Conservation (phyloP, 2,329 filamentous ascomycete genomes). For the Alternaria metachromatica region DNA sequence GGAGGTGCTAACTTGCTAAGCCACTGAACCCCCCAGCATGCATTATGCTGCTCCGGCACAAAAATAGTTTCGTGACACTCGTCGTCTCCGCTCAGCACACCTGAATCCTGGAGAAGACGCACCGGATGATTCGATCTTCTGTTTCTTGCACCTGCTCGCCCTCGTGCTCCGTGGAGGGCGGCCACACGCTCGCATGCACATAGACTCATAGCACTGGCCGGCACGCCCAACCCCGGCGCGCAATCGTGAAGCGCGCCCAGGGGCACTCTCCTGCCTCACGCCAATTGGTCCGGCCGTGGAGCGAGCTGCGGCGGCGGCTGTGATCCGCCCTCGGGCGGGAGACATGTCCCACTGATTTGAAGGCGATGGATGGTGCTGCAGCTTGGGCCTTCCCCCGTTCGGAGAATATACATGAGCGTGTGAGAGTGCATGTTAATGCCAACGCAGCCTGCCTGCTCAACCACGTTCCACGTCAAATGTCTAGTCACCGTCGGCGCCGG, state of each 20-base stretch:
- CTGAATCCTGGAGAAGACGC: not conserved
- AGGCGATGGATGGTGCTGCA: slow-evolving; percentile 16
- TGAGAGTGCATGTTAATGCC: not conserved
- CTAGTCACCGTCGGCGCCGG: slow-evolving; percentile 1
- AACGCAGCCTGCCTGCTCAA: not conserved
- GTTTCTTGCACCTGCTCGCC: slow-evolving; percentile 10
- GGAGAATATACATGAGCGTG: slow-evolving; percentile 18
- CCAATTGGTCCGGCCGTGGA: slow-evolving; percentile 21
- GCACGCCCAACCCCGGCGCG: slow-evolving; percentile 14
- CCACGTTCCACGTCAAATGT: slow-evolving; percentile 11
- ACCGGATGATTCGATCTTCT: slow-evolving; percentile 13
- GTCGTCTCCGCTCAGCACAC: slow-evolving; percentile 21
- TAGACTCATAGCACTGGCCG: slow-evolving; percentile 6
- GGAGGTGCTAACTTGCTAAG: slow-evolving; percentile 13
- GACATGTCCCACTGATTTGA: slow-evolving; percentile 20
- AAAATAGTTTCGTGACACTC: slow-evolving; percentile 41
- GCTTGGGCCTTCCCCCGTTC: slow-evolving; percentile 22
- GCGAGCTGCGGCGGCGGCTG: slow-evolving; percentile 28
- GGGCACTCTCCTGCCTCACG: slow-evolving; percentile 13
- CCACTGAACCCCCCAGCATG: slow-evolving; percentile 13
- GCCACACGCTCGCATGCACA: slow-evolving; percentile 14
- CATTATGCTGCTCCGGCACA: slow-evolving; percentile 27
- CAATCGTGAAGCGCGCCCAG: slow-evolving; percentile 14
- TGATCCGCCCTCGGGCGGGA: slow-evolving; percentile 32
- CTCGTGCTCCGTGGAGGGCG: slow-evolving; percentile 5